Conservation (phyloP, 768 basidiomycete genomes). For the Boletus patriciae region DNA sequence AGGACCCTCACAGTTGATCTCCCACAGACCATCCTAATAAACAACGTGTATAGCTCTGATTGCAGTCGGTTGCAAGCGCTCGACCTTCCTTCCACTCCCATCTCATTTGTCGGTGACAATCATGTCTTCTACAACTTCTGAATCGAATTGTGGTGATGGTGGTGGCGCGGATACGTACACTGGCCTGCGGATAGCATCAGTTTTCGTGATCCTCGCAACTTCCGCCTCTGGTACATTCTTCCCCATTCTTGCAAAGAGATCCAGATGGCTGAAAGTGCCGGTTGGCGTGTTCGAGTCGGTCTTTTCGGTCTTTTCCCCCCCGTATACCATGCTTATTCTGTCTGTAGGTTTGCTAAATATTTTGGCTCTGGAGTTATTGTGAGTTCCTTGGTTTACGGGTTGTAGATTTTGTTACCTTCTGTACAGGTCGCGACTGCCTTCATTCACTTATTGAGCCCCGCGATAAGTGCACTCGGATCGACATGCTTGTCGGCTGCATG, state of each 20-base stretch:
- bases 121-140: slow-evolving; percentile 23
- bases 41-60: neutral
- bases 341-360: slow-evolving; percentile 74
- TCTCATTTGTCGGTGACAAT: neutral
- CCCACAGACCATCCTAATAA: slow-evolving; percentile 12
- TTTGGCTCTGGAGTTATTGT: slow-evolving; percentile 91
- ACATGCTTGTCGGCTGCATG: slow-evolving; percentile 71
- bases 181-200: slow-evolving; percentile 62
- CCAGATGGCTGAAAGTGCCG: slow-evolving; percentile 43
- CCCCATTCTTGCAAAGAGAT: slow-evolving; percentile 61
- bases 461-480: slow-evolving; percentile 64
- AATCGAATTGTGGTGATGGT: slow-evolving; percentile 46
- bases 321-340: slow-evolving; percentile 1
- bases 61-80: neutral
- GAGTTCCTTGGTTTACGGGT: slow-evolving; percentile 26
- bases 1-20: slow-evolving; percentile 30
- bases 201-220: slow-evolving; percentile 70
- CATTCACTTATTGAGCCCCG: slow-evolving; percentile 80
- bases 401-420: neutral
- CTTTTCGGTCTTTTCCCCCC: neutral
- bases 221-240: slow-evolving; percentile 65
- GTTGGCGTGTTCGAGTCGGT: slow-evolving; percentile 64
- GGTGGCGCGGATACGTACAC: slow-evolving; percentile 51
- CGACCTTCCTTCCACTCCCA: neutral
- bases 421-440: slow-evolving; percentile 84